phyloP scores from a whole-genome alignment of 805 yeast species.

The Osmozyma mogii region DNA sequence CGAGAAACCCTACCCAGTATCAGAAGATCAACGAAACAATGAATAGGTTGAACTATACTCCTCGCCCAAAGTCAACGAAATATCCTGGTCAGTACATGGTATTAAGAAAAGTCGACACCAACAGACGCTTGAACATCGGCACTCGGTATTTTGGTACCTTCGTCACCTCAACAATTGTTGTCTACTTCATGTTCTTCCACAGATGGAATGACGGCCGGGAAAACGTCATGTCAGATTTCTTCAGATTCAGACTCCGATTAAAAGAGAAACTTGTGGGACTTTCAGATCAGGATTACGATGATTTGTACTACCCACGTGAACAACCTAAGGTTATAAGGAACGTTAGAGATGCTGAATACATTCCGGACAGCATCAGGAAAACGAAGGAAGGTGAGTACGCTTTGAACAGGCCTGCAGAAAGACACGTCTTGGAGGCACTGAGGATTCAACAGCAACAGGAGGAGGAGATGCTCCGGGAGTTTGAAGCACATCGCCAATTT shows the following conservation, averaged over 20 bases:
- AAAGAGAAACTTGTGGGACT: conserved; percentile 53
- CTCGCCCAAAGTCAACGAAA: conserved; percentile 63
- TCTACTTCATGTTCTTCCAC: conserved; percentile 63
- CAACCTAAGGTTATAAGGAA: conserved; percentile 32
- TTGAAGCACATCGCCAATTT: conserved; percentile 19
- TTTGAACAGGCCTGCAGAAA: conserved; percentile 60
- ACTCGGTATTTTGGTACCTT: conserved; percentile 48
- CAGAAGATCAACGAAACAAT: conserved; percentile 65
- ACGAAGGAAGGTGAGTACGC: conserved; percentile 42
- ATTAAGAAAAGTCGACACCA: conserved; percentile 48
- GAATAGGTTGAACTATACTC: conserved; percentile 66
- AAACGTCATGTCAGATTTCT: conserved; percentile 61
- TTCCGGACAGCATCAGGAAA: conserved; percentile 33
- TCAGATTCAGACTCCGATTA: conserved; percentile 49
- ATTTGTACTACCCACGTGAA: conserved; percentile 43
- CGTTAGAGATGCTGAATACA: conserved; percentile 36
- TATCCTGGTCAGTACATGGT: conserved; percentile 78
- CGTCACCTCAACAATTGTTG: conserved; percentile 39
- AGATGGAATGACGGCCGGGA: conserved; percentile 84
- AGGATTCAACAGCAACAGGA: conserved; percentile 61
- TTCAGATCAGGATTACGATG: conserved; percentile 53
- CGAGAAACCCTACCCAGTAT: conserved; percentile 60
- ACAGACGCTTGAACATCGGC: conserved; percentile 50
- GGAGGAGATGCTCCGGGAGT: conserved; percentile 34
- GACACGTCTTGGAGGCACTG: conserved; percentile 71